A percentile compares a stretch with the other conserved stretches of the same genome.
phyloP scores from a whole-genome alignment of 2,329 filamentous ascomycete species.

The Botryotinia narcissicola region DNA sequence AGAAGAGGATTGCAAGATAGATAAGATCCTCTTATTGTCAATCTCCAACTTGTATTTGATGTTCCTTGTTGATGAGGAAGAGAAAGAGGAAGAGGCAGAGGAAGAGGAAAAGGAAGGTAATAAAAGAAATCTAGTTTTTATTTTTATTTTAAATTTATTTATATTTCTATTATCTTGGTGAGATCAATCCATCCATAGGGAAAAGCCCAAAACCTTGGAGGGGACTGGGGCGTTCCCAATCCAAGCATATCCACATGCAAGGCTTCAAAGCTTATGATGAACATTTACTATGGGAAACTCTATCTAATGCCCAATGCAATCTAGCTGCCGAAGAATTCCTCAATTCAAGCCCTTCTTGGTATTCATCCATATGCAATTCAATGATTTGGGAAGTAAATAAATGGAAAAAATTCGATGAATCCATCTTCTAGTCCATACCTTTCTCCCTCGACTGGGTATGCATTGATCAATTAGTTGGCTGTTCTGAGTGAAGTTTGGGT shows the following conservation, averaged over 20 bases:
- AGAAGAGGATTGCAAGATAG: not conserved
- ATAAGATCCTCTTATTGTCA: not conserved
- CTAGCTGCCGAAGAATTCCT: not conserved
- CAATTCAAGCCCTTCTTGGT: not conserved
- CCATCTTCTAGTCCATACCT: not conserved
- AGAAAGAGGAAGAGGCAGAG: not conserved
- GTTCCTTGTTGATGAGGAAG: not conserved
- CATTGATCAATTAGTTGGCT: not conserved
- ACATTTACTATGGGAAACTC: not conserved
- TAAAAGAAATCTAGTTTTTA: not conserved
- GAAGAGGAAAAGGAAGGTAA: not conserved
- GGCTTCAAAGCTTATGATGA: not conserved
- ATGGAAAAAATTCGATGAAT: no score
- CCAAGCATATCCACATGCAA: not conserved
- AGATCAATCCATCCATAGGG: not conserved
- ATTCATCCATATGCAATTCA: not conserved
- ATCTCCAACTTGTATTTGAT: not conserved
- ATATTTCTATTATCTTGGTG: not conserved
- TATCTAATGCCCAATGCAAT: not conserved
- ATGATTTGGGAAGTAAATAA: not conserved
- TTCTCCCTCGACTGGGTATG: not conserved
- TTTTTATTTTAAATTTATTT: not conserved
- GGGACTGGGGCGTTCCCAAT: not conserved
- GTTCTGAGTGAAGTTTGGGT: not conserved
- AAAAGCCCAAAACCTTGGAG: not conserved